These are phyloP conservation scores for Arachis hypogaea DNA, from an alignment of 306 rosid species.

Conservation along the genomic window DNA sequence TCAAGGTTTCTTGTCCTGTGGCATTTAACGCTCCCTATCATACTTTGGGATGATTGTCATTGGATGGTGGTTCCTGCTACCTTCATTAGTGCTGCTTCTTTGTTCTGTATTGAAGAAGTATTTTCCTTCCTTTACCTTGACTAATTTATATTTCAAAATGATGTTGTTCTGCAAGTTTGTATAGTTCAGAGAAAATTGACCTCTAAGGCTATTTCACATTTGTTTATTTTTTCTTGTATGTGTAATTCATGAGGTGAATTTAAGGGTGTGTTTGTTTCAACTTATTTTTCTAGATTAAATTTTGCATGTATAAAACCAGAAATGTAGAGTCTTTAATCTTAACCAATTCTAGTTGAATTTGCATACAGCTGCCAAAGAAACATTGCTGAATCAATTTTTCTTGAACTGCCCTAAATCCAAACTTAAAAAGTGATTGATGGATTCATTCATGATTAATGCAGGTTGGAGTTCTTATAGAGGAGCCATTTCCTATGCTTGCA, in stretches of 20 bases:
- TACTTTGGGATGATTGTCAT: constrained; percentile 94
- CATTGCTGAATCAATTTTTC: constrained; percentile 10
- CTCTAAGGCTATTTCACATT: constrained; percentile 1
- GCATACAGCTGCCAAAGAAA: constrained; percentile 9
- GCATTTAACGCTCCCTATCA: constrained; percentile 90
- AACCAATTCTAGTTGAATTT: neutral
- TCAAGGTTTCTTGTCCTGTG: constrained; percentile 89
- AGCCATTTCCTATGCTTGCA: constrained; percentile 90
- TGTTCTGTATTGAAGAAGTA: constrained; percentile 98
- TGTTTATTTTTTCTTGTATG: constrained; percentile 8
- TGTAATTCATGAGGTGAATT: neutral
- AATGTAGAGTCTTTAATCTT: neutral
- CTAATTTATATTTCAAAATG: constrained; percentile 19
- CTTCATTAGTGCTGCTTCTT: constrained; percentile 84
- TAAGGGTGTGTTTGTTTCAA: too few species aligned
- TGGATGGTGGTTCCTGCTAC: constrained; percentile 98
- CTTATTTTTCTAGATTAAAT: too few species aligned
- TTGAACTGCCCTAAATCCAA: constrained; percentile 18
- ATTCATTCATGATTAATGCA: constrained; percentile 39
- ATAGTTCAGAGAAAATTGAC: constrained; percentile 6
- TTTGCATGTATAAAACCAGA: neutral
- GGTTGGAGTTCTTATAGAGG: constrained; percentile 98
- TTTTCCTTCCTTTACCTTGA: constrained; percentile 24
- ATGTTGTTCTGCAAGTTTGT: constrained; percentile 28
- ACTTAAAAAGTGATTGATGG: constrained; percentile 2